phyloP scores from a whole-genome alignment of 305 asterid species.

The Lippia alba region DNA sequence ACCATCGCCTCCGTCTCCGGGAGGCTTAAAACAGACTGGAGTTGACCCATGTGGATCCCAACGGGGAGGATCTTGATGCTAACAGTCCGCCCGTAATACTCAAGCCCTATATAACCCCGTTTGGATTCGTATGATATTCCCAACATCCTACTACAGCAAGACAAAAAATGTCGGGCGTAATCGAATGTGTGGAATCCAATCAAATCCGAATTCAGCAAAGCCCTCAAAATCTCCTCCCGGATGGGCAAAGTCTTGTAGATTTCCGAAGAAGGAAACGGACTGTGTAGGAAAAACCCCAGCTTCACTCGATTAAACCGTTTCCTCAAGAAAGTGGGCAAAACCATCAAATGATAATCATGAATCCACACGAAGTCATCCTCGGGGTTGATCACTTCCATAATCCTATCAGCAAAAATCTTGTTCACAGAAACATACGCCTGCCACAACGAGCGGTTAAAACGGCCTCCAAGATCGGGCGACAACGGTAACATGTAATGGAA shows the following conservation, averaged over 20 bases:
- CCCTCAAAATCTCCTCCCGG: constrained; percentile 78
- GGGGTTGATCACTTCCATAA: constrained; percentile 92
- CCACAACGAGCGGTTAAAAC: constrained; percentile 79
- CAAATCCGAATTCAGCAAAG: constrained; percentile 75
- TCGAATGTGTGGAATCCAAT: constrained; percentile 89
- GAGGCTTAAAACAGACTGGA: constrained; percentile 69
- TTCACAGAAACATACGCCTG: constrained; percentile 93
- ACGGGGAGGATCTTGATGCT: constrained; percentile 90
- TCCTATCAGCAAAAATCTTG: constrained; percentile 87
- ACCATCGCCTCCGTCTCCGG: constrained; percentile 69
- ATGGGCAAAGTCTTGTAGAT: constrained; percentile 82
- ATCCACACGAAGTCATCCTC: constrained; percentile 93
- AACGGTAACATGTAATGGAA: constrained; percentile 92
- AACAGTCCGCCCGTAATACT: constrained; percentile 85
- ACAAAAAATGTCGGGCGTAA: constrained; percentile 85
- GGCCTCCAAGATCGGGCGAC: constrained; percentile 86
- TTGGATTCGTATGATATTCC: constrained; percentile 85
- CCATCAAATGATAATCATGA: constrained; percentile 90
- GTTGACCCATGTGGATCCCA: constrained; percentile 91
- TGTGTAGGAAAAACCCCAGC: constrained; percentile 86
- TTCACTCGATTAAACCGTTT: constrained; percentile 86
- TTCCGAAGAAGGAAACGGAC: constrained; percentile 88
- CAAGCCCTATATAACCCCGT: constrained; percentile 88
- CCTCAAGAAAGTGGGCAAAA: constrained; percentile 85
- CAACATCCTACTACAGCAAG: constrained; percentile 87